Evolutionary conservation across 129 eudicot species (phyloP), one percentile per base, ranked within the genome.

Genomic region (Rutidosis leptorrhynchoides): DNA sequence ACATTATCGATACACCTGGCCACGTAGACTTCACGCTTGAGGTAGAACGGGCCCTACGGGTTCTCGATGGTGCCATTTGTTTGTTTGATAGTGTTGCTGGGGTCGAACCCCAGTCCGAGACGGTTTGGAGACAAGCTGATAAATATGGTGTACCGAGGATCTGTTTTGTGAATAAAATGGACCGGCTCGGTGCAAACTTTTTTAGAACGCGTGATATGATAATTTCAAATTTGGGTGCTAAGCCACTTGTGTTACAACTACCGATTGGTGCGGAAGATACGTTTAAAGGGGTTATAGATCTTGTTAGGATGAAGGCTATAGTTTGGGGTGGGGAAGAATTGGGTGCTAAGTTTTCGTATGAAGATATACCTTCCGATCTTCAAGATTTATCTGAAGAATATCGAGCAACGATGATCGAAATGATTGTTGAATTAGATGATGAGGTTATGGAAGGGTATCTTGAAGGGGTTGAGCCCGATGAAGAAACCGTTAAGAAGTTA

Each of bases 1-100:
- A 94, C 83, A 94, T 94, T n/a, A 94, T 94, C 21, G 99, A 94
- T 42, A 94, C 99, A 0, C 99, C 99, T 1, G 98, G 98, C 64
- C 98, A 93, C 27, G 98, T 93, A 19, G 98, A 93, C 82, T 93
- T 93, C 86, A 93, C 98, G n/a, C 95, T 94, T 20, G 99, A 89
- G 73, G 99, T 94, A 21, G 99, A 94, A 73, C 95, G 99, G 0
- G 99, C 99, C 3, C 99, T 94, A 24, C 76, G 99, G 78, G 99
- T 94, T 53, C 75, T 94, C 45, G 99, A 94, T 69, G 99, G 99
- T 43, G 99, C 99, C 20, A 83, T 94, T 29, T 94, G 99, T 64
- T 71, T 94, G 74, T 94, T 94, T 3, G 99, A 94, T 66, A 89
- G 97, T 75, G 99, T 94, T 58, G 95, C 99, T 32, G 99, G 99